Evolutionary conservation across 129 eudicot genomes (phyloP).

Genomic region (Deinandra increscens): DNA sequence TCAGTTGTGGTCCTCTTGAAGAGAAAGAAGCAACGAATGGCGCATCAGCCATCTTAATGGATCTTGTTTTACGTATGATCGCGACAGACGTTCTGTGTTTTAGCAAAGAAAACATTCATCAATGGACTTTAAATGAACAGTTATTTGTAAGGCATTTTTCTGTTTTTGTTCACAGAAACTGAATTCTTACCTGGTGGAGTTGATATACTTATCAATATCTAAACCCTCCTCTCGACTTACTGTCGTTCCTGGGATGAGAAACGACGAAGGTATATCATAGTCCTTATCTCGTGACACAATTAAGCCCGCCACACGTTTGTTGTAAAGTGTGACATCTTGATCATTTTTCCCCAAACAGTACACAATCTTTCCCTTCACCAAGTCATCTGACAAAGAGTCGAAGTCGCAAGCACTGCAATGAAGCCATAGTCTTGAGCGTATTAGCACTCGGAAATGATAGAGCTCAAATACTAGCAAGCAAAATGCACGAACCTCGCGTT

Average conservation of each 20-base stretch:
- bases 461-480: not conserved
- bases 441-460: no score
- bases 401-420: slow-evolving; percentile 58
- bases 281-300: slow-evolving; percentile 39
- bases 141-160: no score
- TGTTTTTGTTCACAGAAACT: not conserved
- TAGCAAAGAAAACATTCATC: not conserved
- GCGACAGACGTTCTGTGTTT: slow-evolving; percentile 45
- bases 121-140: no score
- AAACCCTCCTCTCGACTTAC: slow-evolving; percentile 38
- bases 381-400: slow-evolving; percentile 35
- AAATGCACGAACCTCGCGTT: slow-evolving; percentile 49
- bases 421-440: not conserved
- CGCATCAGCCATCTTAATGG: slow-evolving; percentile 37
- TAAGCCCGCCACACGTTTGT: slow-evolving; percentile 44
- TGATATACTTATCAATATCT: slow-evolving; percentile 60
- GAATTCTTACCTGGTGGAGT: slow-evolving; percentile 57
- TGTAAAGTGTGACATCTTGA: slow-evolving; percentile 41
- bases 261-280: slow-evolving; percentile 41
- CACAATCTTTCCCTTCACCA: slow-evolving; percentile 74
- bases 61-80: slow-evolving; percentile 46
- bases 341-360: slow-evolving; percentile 46
- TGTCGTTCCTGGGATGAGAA: slow-evolving; percentile 44
- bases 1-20: slow-evolving; percentile 74
- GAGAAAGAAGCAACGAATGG: slow-evolving; percentile 73